These are phyloP conservation scores for Gaultheria prostrata DNA, from an alignment of 148 eudicot genomes.

Conservation along the genomic window DNA sequence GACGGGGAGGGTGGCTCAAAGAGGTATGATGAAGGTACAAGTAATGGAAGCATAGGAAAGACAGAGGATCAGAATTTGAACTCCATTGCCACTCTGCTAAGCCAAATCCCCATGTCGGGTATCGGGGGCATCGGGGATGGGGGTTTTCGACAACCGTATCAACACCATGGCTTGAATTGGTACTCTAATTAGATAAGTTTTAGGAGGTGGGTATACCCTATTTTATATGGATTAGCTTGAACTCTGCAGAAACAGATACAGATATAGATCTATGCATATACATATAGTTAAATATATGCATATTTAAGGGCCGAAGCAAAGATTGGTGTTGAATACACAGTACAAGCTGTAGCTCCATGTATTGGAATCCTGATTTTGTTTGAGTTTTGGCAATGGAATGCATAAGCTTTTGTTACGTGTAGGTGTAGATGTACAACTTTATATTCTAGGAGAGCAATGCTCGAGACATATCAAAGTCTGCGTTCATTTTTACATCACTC, in stretches of 20 bases:
- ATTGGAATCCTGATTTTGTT: slow-evolving; percentile 4
- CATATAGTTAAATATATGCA: not conserved
- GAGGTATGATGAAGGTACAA: slow-evolving; percentile 7
- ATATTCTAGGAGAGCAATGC: too few species aligned
- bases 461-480: too few species aligned
- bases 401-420: not conserved
- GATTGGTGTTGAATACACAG: not conserved
- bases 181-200: slow-evolving; percentile 28
- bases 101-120: too few species aligned
- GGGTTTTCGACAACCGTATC: slow-evolving; percentile 32
- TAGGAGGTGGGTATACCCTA: not conserved
- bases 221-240: not conserved
- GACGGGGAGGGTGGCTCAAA: slow-evolving; percentile 1
- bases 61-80: slow-evolving; percentile 1
- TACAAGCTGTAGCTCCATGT: not conserved
- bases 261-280: not conserved
- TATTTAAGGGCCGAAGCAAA: not conserved
- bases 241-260: not conserved
- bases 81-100: slow-evolving; percentile 29
- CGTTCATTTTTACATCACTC: too few species aligned
- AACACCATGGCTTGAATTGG: slow-evolving; percentile 42
- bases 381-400: not conserved
- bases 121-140: too few species aligned
- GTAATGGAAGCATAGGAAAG: not conserved
- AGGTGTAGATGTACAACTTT: too few species aligned